Conservation (phyloP, 441 rosid genomes). For the Francoa sonchifolia region DNA sequence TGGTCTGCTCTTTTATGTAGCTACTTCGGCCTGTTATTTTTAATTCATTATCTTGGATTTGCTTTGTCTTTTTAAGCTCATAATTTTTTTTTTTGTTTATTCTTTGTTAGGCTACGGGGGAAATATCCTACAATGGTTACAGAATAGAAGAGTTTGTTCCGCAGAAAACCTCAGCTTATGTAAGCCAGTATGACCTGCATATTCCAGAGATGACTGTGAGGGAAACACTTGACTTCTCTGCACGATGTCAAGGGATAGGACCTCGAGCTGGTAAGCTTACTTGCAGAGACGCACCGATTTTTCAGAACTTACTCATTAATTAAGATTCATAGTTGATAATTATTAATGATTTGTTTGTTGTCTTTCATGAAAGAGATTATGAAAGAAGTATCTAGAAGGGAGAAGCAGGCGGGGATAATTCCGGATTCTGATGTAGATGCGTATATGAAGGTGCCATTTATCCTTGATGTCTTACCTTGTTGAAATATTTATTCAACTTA, state of each 20-base stretch:
- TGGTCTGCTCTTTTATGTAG: neutral
- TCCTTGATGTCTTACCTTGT: neutral
- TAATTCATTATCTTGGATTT: neutral
- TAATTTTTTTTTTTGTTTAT: neutral
- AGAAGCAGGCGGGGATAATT: slow-evolving; percentile 36
- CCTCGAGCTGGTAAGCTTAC: slow-evolving; percentile 30
- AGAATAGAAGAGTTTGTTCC: slow-evolving; percentile 36
- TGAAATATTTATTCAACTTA: neutral
- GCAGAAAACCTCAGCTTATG: slow-evolving; percentile 45
- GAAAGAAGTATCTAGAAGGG: slow-evolving; percentile 43
- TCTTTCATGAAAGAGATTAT: slow-evolving; percentile 25
- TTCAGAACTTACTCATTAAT: neutral
- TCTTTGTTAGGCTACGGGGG: slow-evolving; percentile 26
- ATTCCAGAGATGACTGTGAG: slow-evolving; percentile 58
- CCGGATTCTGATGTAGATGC: slow-evolving; percentile 56
- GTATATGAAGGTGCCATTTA: slow-evolving; percentile 49
- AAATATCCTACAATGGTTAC: slow-evolving; percentile 33
- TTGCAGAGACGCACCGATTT: neutral
- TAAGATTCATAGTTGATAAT: neutral
- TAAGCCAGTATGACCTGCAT: slow-evolving; percentile 59
- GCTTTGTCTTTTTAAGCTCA: neutral
- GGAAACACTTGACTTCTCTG: slow-evolving; percentile 45
- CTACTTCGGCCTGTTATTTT: neutral
- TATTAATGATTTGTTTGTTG: neutral
- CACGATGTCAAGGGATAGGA: slow-evolving; percentile 40